A percentile compares a stretch with the other conserved stretches of the same genome.
phyloP scores from a whole-genome alignment of 352 stramenopile genomes.

The Globisporangium cylindrosporum region DNA sequence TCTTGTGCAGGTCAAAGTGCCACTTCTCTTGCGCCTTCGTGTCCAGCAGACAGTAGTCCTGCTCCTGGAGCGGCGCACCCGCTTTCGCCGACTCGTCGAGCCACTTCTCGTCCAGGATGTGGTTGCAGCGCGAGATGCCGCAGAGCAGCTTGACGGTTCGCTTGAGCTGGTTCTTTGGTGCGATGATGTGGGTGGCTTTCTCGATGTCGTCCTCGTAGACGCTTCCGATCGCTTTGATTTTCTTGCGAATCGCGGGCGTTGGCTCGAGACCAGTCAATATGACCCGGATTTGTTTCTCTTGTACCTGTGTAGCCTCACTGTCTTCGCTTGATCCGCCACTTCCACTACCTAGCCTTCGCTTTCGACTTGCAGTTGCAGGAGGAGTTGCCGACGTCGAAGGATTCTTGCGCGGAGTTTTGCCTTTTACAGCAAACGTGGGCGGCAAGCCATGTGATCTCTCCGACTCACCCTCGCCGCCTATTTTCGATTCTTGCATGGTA shows the following conservation, averaged over 20 bases:
- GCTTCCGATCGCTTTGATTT: conserved; percentile 40
- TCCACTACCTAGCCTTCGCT: neutral
- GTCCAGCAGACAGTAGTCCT: too few species aligned
- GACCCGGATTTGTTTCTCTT: conserved; percentile 30
- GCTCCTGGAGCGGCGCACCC: too few species aligned
- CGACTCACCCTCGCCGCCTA: neutral
- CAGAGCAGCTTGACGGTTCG: conserved; percentile 42
- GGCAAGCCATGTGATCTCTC: neutral
- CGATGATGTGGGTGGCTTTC: conserved; percentile 49
- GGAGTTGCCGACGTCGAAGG: neutral
- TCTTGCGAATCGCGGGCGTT: conserved; percentile 32
- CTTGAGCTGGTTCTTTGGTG: conserved; percentile 49
- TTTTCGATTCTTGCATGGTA: neutral
- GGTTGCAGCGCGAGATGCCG: neutral
- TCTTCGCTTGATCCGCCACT: neutral
- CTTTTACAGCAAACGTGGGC: neutral
- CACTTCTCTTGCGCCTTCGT: too few species aligned
- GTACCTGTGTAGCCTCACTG: neutral
- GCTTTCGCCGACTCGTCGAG: too few species aligned
- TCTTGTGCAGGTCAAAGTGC: too few species aligned
- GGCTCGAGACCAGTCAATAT: conserved; percentile 56
- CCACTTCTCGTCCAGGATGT: too few species aligned
- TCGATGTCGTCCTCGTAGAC: conserved; percentile 50
- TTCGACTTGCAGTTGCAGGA: neutral
- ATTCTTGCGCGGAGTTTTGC: neutral